Evolutionary conservation across 1,139 yeast species (phyloP).

Genomic region (Kodamaea derodonti): DNA sequence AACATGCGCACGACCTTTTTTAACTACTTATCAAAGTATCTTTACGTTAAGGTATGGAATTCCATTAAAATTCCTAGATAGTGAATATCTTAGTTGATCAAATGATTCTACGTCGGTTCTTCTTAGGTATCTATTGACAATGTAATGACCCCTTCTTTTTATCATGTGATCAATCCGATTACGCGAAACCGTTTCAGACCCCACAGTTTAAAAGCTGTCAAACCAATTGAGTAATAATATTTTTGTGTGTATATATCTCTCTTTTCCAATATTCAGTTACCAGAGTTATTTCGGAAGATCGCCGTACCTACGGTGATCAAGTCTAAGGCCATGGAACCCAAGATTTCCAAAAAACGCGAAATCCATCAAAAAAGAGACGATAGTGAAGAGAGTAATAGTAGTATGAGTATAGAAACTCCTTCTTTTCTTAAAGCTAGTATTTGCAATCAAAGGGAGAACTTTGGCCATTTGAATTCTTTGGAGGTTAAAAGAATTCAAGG

Average conservation of each 20-base stretch:
- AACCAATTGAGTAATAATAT: background rate
- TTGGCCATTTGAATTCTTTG: conserved; percentile 11
- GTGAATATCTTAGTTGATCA: too few relatives aligned
- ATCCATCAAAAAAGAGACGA: background rate
- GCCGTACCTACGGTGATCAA: conserved; percentile 1
- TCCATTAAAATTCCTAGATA: too few relatives aligned
- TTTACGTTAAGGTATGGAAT: too few relatives aligned
- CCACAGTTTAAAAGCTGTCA: background rate
- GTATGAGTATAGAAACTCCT: background rate
- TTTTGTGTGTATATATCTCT: conserved; percentile 2
- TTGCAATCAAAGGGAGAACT: conserved; percentile 12
- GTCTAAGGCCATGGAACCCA: background rate
- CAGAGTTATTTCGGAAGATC: conserved; percentile 9
- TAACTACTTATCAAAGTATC: too few relatives aligned
- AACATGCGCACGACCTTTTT: background rate
- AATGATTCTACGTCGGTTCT: too few relatives aligned
- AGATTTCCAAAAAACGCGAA: background rate
- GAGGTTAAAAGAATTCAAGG: conserved; percentile 10
- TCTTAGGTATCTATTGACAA: too few relatives aligned
- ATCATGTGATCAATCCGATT: background rate
- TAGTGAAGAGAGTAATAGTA: conserved; percentile 1
- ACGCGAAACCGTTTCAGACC: background rate
- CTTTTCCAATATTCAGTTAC: conserved; percentile 9
- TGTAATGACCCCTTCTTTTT: too few relatives aligned
- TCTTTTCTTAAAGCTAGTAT: conserved; percentile 9